phyloP scores from a whole-genome alignment of 345 rosid genomes.

The Sapria himalayana region DNA sequence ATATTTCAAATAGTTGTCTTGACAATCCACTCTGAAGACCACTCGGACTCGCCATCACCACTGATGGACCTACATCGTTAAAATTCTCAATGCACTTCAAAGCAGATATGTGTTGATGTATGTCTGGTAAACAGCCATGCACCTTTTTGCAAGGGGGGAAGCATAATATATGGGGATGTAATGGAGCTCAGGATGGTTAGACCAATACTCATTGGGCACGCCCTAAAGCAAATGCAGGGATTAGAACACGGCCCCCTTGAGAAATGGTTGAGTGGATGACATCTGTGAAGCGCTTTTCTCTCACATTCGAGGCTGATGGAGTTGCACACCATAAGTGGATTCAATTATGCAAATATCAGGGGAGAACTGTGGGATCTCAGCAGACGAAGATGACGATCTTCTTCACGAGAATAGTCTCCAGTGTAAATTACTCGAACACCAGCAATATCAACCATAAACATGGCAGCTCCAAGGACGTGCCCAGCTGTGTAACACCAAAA shows the following conservation, averaged over 20 bases:
- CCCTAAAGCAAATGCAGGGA: conserved; percentile 70
- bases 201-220: conserved; percentile 87
- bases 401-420: conserved; percentile 91
- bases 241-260: conserved; percentile 84
- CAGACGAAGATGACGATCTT: conserved; percentile 84
- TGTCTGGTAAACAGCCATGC: conserved; percentile 92
- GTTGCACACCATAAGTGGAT: conserved; percentile 91
- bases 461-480: conserved; percentile 95
- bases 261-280: conserved; percentile 66
- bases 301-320: conserved; percentile 69
- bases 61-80: conserved; percentile 70
- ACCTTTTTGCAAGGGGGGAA: conserved; percentile 86
- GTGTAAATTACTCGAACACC: conserved; percentile 83
- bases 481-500: conserved; percentile 99
- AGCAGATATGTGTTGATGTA: conserved; percentile 68
- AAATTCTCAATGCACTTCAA: conserved; percentile 76
- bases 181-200: conserved; percentile 69
- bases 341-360: conserved; percentile 91
- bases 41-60: conserved; percentile 90
- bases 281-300: conserved; percentile 94
- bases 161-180: conserved; percentile 87
- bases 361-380: conserved; percentile 91
- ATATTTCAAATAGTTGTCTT: conserved; percentile 69
- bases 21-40: conserved; percentile 88
- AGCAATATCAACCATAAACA: conserved; percentile 96